Evolutionary conservation across 1,139 yeast genomes (phyloP).

Genomic region (Kurtzmaniella quercitrusa): DNA sequence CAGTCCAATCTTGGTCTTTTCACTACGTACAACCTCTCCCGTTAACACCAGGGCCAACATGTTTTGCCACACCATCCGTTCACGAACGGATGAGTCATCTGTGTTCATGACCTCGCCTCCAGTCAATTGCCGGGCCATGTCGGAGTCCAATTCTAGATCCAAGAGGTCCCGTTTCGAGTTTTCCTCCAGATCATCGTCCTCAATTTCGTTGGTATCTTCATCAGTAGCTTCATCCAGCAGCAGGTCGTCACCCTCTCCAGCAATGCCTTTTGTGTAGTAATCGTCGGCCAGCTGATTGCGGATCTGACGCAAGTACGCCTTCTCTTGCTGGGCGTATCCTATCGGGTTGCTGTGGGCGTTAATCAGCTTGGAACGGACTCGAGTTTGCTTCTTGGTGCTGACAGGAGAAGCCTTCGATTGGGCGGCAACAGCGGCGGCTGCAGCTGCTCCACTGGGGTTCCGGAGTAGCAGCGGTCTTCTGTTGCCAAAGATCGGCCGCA

Average conservation of each 20-base stretch:
- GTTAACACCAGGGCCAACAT: slow-evolving; percentile 87
- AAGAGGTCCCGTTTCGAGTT: slow-evolving; percentile 2
- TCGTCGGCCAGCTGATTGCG: slow-evolving; percentile 65
- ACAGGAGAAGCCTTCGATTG: slow-evolving; percentile 5
- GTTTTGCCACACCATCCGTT: slow-evolving; percentile 93
- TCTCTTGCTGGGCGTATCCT: slow-evolving; percentile 57
- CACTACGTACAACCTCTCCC: slow-evolving; percentile 91
- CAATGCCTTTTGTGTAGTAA: slow-evolving; percentile 61
- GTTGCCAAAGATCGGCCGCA: background rate
- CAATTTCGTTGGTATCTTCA: slow-evolving; percentile 24
- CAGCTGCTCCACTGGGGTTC: slow-evolving; percentile 12
- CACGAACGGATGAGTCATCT: slow-evolving; percentile 64
- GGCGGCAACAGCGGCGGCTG: slow-evolving; percentile 8
- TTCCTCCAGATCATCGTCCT: slow-evolving; percentile 17
- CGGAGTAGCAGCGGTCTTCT: slow-evolving; percentile 20
- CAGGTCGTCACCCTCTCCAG: slow-evolving; percentile 30
- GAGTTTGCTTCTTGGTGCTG: slow-evolving; percentile 10
- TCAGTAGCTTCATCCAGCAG: slow-evolving; percentile 9
- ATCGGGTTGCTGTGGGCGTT: slow-evolving; percentile 18
- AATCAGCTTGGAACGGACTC: slow-evolving; percentile 1
- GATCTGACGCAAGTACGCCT: slow-evolving; percentile 61
- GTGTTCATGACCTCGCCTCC: slow-evolving; percentile 10
- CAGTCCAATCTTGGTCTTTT: slow-evolving; percentile 69
- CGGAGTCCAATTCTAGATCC: slow-evolving; percentile 1
- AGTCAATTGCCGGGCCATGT: background rate